Conservation (phyloP, 2,329 filamentous ascomycete species). For the Xylariaceae sp. region DNA sequence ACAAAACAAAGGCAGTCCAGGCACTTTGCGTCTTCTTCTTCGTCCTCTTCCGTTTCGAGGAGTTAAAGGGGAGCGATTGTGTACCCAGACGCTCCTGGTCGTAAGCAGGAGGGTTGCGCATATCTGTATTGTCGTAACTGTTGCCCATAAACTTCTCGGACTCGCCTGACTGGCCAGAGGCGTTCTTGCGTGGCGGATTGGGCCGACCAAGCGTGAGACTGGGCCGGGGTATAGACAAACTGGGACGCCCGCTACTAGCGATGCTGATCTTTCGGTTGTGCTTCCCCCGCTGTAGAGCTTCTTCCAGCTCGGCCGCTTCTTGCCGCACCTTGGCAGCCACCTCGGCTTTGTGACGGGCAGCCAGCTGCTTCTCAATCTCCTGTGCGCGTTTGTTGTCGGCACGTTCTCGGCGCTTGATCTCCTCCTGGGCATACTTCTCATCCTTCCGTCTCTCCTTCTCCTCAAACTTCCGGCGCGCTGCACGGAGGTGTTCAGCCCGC, state of each 20-base stretch:
- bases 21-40: constrained; percentile 57
- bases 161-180: constrained; percentile 18
- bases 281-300: constrained; percentile 27
- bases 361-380: constrained; percentile 44
- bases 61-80: constrained; percentile 40
- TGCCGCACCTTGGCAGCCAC: constrained; percentile 38
- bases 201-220: constrained; percentile 23
- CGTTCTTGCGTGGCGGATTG: constrained; percentile 25
- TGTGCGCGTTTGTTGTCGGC: constrained; percentile 52
- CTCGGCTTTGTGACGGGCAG: constrained; percentile 41
- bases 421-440: constrained; percentile 56
- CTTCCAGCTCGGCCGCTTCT: constrained; percentile 28
- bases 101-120: constrained; percentile 25
- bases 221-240: constrained; percentile 24
- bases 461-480: constrained; percentile 58
- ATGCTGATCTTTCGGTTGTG: constrained; percentile 29
- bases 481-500: constrained; percentile 52
- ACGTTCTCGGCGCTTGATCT: constrained; percentile 53
- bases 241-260: constrained; percentile 28
- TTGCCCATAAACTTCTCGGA: constrained; percentile 44
- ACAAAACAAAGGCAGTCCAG: constrained; percentile 60
- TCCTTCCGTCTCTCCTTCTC: constrained; percentile 57
- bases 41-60: constrained; percentile 37
- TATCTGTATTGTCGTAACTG: constrained; percentile 40
- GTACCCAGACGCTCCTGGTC: constrained; percentile 32